A percentile compares a stretch with the other conserved stretches of the same genome.
These are phyloP conservation scores for Pelargonium myrrhifolium DNA, from an alignment of 441 rosid genomes.

Conservation along the genomic window DNA sequence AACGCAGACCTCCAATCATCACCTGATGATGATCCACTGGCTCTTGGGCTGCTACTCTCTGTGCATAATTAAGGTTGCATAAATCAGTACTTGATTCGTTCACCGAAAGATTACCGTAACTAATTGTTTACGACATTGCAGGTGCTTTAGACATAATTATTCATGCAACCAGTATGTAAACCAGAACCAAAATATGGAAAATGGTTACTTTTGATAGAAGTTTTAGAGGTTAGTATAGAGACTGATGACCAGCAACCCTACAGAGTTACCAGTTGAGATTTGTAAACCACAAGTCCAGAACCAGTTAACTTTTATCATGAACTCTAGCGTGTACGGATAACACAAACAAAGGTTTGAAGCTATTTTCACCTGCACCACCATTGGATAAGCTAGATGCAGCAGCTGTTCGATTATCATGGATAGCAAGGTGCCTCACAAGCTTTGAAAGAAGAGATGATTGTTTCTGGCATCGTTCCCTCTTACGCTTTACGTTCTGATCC, in stretches of 20 bases:
- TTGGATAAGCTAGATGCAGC: conserved; percentile 78
- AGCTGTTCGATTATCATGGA: conserved; percentile 89
- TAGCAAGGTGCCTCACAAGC: conserved; percentile 75
- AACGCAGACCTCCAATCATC: conserved; percentile 99
- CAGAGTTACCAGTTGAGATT: no score
- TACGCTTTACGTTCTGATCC: conserved; percentile 72
- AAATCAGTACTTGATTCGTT: neutral
- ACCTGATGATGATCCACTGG: conserved; percentile 46
- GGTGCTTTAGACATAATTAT: neutral
- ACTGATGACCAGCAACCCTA: neutral
- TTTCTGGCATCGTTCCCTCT: conserved; percentile 74
- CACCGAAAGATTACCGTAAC: neutral
- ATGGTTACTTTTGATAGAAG: neutral
- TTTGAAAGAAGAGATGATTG: conserved; percentile 80
- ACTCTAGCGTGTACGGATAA: neutral
- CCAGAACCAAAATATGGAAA: neutral
- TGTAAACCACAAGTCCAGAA: no score
- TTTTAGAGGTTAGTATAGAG: neutral
- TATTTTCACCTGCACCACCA: conserved; percentile 45
- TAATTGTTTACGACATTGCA: neutral
- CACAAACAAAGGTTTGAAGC: neutral
- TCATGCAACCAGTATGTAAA: neutral
- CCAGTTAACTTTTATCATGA: neutral
- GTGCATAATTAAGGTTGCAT: conserved; percentile 18
- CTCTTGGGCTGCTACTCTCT: conserved; percentile 85